A percentile compares a stretch with the other conserved stretches of the same genome.
Conservation (phyloP, 441 rosid species). For the Jatropha multifida region DNA sequence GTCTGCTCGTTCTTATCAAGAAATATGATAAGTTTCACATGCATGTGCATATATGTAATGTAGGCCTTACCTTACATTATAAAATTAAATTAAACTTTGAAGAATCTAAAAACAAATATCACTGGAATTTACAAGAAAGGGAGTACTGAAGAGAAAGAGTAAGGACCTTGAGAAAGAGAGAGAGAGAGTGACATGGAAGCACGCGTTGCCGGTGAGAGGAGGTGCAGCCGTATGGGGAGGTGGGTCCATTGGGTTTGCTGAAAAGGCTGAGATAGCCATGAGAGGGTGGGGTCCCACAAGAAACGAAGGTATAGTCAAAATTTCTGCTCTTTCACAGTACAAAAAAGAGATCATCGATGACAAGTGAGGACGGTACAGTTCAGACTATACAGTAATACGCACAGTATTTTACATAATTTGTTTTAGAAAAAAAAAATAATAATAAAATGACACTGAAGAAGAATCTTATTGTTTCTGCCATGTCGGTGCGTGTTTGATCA, state of each 20-base stretch:
- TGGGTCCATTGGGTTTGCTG: slow-evolving; percentile 55
- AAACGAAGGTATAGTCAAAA: slow-evolving; percentile 9
- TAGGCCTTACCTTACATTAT: slow-evolving; percentile 24
- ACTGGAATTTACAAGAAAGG: no score
- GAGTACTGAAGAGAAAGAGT: slow-evolving; percentile 13
- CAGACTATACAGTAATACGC: no score
- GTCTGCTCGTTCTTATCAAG: slow-evolving; percentile 36
- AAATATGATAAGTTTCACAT: slow-evolving; percentile 33
- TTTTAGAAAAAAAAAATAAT: no score
- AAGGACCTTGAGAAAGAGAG: not conserved
- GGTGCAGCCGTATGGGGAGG: slow-evolving; percentile 77
- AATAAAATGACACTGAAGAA: no score
- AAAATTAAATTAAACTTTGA: no score
- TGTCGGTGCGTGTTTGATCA: slow-evolving; percentile 17
- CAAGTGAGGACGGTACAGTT: no score
- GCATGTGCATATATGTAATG: slow-evolving; percentile 24
- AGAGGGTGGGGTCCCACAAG: slow-evolving; percentile 36
- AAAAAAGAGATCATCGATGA: not conserved
- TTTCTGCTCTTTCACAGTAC: not conserved
- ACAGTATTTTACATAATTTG: no score
- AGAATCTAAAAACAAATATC: no score
- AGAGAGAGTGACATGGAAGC: slow-evolving; percentile 58
- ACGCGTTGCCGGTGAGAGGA: slow-evolving; percentile 86
- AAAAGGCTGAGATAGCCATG: slow-evolving; percentile 34
- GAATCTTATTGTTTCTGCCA: not conserved